Evolutionary conservation across 2,329 filamentous ascomycete genomes (phyloP), one percentile per base, ranked within the genome.

Genomic region (Penicillium fuscoglaucum): DNA sequence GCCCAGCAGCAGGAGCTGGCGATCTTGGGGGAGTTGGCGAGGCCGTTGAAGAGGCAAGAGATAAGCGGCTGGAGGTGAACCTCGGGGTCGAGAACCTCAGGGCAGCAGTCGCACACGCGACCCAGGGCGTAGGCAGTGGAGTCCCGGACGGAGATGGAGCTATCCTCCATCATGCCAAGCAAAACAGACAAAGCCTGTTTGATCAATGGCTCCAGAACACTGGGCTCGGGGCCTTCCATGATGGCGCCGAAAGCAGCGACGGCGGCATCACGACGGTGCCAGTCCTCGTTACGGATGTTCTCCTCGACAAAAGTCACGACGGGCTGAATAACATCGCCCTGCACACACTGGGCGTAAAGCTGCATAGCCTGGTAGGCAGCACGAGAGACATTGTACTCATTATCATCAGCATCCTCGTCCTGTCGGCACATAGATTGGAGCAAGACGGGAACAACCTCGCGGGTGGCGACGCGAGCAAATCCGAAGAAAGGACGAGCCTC

Each of bases 1-100:
- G 95, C 93, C 95, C 96, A 97, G 81, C 95, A 99, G 86, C 95
- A 98, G 31, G 95, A 99, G 55, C 91, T 88, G 33, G 93, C 95
- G 88, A 99, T 99, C 85, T 96, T 97, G 60, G 92, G 89, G 74
- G 90, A 95, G 79, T 90, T 93, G 59, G 91, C 87, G 59, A 99
- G 84, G 51, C 93, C 95, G 67, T 88, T 87, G 81, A 99, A 99
- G 10, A 99, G 85, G 41, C 93, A 90, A 57, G 87, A 86, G 70
- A 99, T 93, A 62, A 99, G 82, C 21, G 89, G 86, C 63, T 92
- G 90, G 6, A 99, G 84, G 73, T 97, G 91, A 63, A 87, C 82
- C 66, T 84, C 81, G 41, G 91, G 89, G 74, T 99, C 93, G 70
- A 99, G 96, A 45, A 93, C 89, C 67, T 93, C 90, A 12, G 93